A percentile compares a stretch with the other conserved stretches of the same genome.
These are phyloP conservation scores for Hordeum marinum DNA, from an alignment of 176 grass and related monocot genomes.

Conservation along the genomic window DNA sequence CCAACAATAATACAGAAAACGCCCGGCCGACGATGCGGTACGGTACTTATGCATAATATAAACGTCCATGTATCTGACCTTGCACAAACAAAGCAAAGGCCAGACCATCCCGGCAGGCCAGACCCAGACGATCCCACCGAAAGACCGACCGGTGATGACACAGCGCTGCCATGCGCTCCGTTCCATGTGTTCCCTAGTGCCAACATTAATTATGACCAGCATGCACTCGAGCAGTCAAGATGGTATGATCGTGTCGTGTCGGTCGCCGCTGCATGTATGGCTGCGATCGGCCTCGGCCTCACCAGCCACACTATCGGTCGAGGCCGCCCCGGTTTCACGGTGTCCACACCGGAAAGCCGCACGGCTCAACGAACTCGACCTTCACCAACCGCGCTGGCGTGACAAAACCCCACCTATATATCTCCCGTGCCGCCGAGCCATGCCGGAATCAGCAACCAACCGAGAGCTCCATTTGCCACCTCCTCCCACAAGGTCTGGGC, in stretches of 20 bases:
- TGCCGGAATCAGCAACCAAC: not conserved
- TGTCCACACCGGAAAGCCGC: conserved; percentile 3
- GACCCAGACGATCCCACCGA: no score
- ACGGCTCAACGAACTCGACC: not conserved
- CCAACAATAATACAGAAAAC: no score
- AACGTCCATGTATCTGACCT: no score
- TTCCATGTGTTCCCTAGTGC: not conserved
- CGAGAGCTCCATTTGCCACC: not conserved
- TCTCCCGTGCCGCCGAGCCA: not conserved
- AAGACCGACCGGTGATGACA: no score
- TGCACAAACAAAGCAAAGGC: no score
- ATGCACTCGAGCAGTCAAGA: not conserved
- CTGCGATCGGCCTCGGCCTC: no score
- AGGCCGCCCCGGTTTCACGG: not conserved
- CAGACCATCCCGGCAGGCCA: no score
- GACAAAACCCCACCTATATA: conserved; percentile 42
- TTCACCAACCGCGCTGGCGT: conserved; percentile 33
- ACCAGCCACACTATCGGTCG: no score
- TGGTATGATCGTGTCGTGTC: not conserved
- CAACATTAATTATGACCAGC: not conserved
- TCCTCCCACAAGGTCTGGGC: no score
- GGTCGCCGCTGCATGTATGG: not conserved
- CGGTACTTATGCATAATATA: no score
- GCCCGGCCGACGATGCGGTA: no score
- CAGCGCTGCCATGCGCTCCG: no score